Evolutionary conservation across 495 filamentous ascomycete genomes (phyloP).

Genomic region (Neurospora discreta): DNA sequence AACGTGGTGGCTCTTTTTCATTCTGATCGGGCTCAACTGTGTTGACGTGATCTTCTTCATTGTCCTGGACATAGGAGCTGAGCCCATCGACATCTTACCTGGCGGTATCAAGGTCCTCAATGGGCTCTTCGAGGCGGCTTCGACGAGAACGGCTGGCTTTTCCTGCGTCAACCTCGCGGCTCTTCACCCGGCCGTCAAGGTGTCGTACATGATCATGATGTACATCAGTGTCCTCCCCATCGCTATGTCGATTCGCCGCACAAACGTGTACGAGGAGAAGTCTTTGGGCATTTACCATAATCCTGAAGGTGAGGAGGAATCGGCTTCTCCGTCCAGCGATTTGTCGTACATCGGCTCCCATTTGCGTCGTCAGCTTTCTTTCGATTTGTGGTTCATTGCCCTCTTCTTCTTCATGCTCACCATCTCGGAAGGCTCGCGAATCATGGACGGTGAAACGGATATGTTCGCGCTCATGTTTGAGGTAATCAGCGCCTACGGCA

Average conservation of each 20-base stretch:
- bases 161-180: conserved; percentile 61
- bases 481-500: conserved; percentile 85
- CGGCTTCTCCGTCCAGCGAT: conserved; percentile 21
- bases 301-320: conserved; percentile 28
- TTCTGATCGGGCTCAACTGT: conserved; percentile 70
- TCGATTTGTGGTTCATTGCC: conserved; percentile 93
- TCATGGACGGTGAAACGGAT: conserved; percentile 38
- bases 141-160: conserved; percentile 83
- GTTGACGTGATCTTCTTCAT: conserved; percentile 83
- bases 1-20: conserved; percentile 92
- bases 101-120: conserved; percentile 64
- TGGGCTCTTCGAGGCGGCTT: conserved; percentile 77
- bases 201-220: conserved; percentile 98
- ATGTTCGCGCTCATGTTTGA: conserved; percentile 83
- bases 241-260: conserved; percentile 83
- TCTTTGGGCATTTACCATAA: conserved; percentile 69
- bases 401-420: conserved; percentile 78
- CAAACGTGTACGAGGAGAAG: conserved; percentile 95
- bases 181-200: conserved; percentile 84
- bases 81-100: conserved; percentile 48
- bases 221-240: conserved; percentile 96
- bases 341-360: conserved; percentile 79
- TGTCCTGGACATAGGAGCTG: conserved; percentile 69
- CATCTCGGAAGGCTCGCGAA: conserved; percentile 61
- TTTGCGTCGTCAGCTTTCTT: conserved; percentile 79